Evolutionary conservation across 495 filamentous ascomycete species (phyloP), one percentile per base, ranked within the genome.

Genomic region (Lichenothelia convexa): DNA sequence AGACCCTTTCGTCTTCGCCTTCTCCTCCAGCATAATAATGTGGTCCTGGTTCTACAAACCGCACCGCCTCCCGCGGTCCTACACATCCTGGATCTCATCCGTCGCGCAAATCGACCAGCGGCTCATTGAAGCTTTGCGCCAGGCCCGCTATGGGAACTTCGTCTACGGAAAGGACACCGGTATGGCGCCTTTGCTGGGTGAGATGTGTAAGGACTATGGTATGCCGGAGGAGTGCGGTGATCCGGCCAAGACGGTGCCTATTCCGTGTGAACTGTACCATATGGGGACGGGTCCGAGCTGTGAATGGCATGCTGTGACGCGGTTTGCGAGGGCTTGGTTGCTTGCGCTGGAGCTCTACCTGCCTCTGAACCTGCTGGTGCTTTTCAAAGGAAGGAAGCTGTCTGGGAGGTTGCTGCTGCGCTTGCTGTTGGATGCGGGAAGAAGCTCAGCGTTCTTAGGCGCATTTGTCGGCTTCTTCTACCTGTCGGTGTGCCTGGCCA

Each of bases 231-330:
- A 55, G 37, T 86, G 78, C 71, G 86, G 82, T 8, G 80, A 93
- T 51, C 86, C 86, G 1, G 63, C 64, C 20, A 64, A 66, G 32
- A 70, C 75, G 0, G 56, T 75, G 19, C 86, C 83, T 0, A 80
- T 89, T 40, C 84, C 82, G 4, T 94, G 86, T 59, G 73, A 84
- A 55, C 59, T 94, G 47, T 80, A 93, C 17, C 86, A 94, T 49
- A 81, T 81, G 72, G 79, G 79, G 35, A 65, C 64, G 39, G 78
- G 80, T 17, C 64, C 72, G 2, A 79, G 57, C 40, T 94, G 86
- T 54, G 83, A 93, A 50, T 64, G 61, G 43, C 80, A 93, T 52
- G 81, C 81, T 6, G 31, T 78, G 5, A 65, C 62, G 20, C 70
- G 86, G 15, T 86, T 91, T 53, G 50, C 53, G 19, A 64, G 67